Evolutionary conservation across 371 early-diverging fungal genomes (phyloP), one percentile per base, ranked within the genome.

Genomic region (Rhizopus delemar): DNA sequence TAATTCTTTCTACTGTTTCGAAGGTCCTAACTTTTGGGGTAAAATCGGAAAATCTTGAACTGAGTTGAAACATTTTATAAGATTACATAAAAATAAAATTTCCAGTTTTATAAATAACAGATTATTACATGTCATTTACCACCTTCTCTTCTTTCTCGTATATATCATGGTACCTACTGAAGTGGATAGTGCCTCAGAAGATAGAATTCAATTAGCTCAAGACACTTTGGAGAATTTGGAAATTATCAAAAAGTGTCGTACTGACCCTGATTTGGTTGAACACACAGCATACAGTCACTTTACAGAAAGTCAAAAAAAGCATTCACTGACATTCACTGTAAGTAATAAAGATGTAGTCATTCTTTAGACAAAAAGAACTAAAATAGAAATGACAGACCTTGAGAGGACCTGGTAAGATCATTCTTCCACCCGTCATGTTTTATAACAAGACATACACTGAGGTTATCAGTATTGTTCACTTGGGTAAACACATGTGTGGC

Each of bases 191-290:
- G 0, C 2, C 22, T 22, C 22, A 32, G 46, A 52, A 28, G 59
- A 59, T 46, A 41, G 45, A 16, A 56, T 78, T 7, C 94, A 93
- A 74, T 84, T 95, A 76, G 69, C 92, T 46, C 62, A 64, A 33
- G 54, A 46, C 4, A 46, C 66, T 9, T 61, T 56, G 49, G 74
- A 78, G 9, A 64, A 66, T 29, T 49, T 78, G 45, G 55, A 66
- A 1, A 63, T 74, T 52, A 70, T 75, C 13, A 60, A 68, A 53
- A 46, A 62, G 33, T 53, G 51, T 12, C 61, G 79, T 22, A 46
- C 65, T 8, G 56, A 72, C 50, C 66, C 66, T 16, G 65, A 68
- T 7, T 50, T 68, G 15, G 22, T 63, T 33, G 74, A 70, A 50
- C 58, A 68, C 34, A 69, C 63, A 45, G 69, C 72, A 5, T 75